Base-by-base conservation (phyloP, 177 flowering plant species). In the Tripterygium wilfordii region DNA sequence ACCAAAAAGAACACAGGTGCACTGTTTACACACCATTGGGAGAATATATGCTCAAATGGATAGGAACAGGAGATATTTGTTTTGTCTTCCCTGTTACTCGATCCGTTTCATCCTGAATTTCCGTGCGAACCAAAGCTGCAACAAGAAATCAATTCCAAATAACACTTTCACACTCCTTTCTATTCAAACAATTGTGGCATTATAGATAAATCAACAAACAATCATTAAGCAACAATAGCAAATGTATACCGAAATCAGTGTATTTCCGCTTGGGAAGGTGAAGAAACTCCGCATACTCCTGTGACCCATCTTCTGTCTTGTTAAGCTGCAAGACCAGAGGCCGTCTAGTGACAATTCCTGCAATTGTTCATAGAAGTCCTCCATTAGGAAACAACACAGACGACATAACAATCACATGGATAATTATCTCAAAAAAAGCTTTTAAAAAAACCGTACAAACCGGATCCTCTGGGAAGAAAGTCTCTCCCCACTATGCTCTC, bases 401-500 rank as follows among this genome's bases (percentile, higher is more conserved):
- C n/a, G n/a, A n/a, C n/a, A n/a, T n/a, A n/a, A n/a, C n/a, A n/a
- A n/a, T n/a, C n/a, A n/a, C n/a, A n/a, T n/a, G n/a, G n/a, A n/a
- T n/a, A n/a, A n/a, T n/a, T n/a, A n/a, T n/a, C n/a, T n/a, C n/a
- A 29, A 16, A 35, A 38, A 1, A 54, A 23, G n/a, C n/a, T n/a
- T n/a, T 26, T 15, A 13, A n/a, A 10, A 29, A 45, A 13, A 18
- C 4, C 16, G 22, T 7, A 19, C 78, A 48, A 39, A 89, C 98
- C 98, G 17, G 98, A 91, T 69, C 98, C 98, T 49, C 98, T 59
- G 2, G 98, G 98, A 52, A 91, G 96, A 55, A 88, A 91, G 69
- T 91, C 96, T 3, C 89, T 74, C n/a, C 95, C 95, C 2, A 85
- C 88, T 20, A 85, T 79, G 72, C 98, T 90, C 70, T 90, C 98